Evolutionary conservation across 2,329 filamentous ascomycete genomes (phyloP).

Genomic region (Arachnomyces sp.): DNA sequence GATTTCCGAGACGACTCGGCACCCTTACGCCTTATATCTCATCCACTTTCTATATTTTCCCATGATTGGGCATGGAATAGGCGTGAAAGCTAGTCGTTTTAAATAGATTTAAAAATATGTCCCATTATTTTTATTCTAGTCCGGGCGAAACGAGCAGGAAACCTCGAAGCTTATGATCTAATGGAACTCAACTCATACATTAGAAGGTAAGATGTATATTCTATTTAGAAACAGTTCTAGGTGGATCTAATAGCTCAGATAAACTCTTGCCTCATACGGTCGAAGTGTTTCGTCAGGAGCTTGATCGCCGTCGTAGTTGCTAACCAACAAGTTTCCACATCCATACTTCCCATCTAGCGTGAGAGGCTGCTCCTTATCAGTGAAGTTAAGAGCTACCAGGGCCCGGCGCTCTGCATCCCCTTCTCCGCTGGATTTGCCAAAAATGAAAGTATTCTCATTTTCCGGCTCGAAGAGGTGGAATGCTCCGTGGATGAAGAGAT

Average conservation of each 20-base stretch:
- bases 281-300: constrained; percentile 15
- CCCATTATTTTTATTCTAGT: no score
- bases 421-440: constrained; percentile 29
- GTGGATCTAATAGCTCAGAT: constrained; percentile 7
- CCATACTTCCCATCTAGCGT: constrained; percentile 21
- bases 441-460: constrained; percentile 40
- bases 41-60: no score
- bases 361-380: constrained; percentile 24
- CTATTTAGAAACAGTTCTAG: no score
- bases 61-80: no score
- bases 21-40: no score
- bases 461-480: constrained; percentile 46
- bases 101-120: no score
- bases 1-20: no score
- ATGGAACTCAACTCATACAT: no score
- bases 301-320: constrained; percentile 14
- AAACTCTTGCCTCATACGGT: constrained; percentile 29
- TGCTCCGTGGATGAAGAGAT: constrained; percentile 54
- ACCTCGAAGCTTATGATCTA: no score
- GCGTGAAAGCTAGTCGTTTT: no score
- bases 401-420: constrained; percentile 13
- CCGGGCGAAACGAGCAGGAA: no score
- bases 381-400: constrained; percentile 43
- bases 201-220: no score
- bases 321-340: constrained; percentile 15